Percentiles rank a stretch among this genome's conserved stretches.
These are phyloP conservation scores for Chlamydomonas eustigma DNA, from an alignment of 139 green algal genomes.

Conservation along the genomic window DNA sequence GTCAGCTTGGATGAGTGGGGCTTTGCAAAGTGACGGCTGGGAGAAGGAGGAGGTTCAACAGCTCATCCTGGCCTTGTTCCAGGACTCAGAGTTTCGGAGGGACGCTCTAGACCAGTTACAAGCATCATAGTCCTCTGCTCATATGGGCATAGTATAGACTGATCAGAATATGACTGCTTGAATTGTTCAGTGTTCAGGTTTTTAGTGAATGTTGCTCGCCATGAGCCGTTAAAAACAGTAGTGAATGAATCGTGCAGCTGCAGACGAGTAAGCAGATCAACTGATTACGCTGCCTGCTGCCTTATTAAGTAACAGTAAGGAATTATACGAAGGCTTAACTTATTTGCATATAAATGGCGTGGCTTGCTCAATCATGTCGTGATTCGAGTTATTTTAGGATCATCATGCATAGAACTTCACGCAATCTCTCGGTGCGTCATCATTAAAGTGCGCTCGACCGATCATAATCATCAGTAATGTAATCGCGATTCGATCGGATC, in stretches of 20 bases:
- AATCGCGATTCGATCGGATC: too few species aligned
- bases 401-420: too few species aligned
- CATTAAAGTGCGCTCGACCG: too few species aligned
- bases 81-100: slow-evolving; percentile 11
- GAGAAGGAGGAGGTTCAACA: slow-evolving; percentile 11
- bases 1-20: background rate
- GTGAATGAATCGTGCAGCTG: background rate
- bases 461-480: too few species aligned
- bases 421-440: too few species aligned
- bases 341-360: too few species aligned
- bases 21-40: background rate
- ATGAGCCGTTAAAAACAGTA: background rate
- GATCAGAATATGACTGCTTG: background rate
- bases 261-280: background rate
- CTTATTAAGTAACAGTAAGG: too few species aligned
- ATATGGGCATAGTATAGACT: background rate
- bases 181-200: background rate
- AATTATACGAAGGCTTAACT: too few species aligned
- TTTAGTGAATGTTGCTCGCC: background rate
- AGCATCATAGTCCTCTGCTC: background rate
- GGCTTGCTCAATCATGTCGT: too few species aligned
- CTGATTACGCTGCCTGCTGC: background rate
- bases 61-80: slow-evolving; percentile 15
- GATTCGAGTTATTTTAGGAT: too few species aligned
- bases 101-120: slow-evolving; percentile 9